Percentiles rank a stretch among this genome's conserved stretches.
These are phyloP conservation scores for Dactylella cylindrospora DNA, from an alignment of 2,329 filamentous ascomycete species.

Conservation along the genomic window DNA sequence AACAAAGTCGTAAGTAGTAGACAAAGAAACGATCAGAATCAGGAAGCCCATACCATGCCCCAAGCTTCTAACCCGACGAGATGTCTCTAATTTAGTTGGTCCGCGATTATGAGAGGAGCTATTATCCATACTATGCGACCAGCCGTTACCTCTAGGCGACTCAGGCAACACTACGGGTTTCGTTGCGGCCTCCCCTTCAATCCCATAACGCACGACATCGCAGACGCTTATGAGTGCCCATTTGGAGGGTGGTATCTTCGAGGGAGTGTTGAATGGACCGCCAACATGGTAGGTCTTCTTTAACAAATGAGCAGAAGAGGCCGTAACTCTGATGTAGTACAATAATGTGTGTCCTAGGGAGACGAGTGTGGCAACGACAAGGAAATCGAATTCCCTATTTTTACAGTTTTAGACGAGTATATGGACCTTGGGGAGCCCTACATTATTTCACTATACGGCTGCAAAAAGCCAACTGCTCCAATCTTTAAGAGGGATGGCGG, in stretches of 20 bases:
- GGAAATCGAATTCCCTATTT: slow-evolving; percentile 2
- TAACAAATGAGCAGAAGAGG: no score
- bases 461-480: neutral
- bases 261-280: neutral
- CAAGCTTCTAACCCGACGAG: neutral
- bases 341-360: neutral
- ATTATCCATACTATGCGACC: slow-evolving; percentile 7
- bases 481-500: neutral
- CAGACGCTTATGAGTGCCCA: neutral
- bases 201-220: neutral
- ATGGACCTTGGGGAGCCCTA: neutral
- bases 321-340: no score
- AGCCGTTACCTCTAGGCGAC: neutral
- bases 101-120: slow-evolving; percentile 31
- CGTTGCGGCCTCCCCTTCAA: neutral
- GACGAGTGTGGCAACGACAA: slow-evolving; percentile 4
- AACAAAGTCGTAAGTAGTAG: slow-evolving; percentile 23
- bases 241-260: neutral
- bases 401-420: neutral
- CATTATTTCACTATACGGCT: neutral
- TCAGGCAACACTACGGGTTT: slow-evolving; percentile 36
- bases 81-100: slow-evolving; percentile 32
- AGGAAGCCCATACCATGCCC: neutral
- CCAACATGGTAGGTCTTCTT: slow-evolving; percentile 11
- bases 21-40: neutral